Percentiles rank a stretch among this genome's conserved stretches.
These are phyloP conservation scores for Saccharomycopsis sp. DNA, from an alignment of 805 yeast genomes.

Conservation along the genomic window DNA sequence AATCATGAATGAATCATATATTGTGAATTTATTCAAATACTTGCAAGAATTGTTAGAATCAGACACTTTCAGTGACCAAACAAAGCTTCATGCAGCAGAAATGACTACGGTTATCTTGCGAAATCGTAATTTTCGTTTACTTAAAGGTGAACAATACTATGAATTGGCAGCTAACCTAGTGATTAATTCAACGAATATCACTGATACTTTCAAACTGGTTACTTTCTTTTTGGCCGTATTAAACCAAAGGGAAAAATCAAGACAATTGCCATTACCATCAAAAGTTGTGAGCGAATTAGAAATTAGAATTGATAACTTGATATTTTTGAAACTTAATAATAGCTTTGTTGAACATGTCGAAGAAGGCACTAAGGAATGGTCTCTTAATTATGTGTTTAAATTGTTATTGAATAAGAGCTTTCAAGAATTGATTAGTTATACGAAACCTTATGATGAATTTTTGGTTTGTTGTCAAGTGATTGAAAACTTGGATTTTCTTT, in stretches of 20 bases:
- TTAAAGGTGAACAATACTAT: too few species aligned
- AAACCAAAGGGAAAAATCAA: too few species aligned
- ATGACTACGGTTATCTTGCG: too few species aligned
- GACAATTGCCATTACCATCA: neutral
- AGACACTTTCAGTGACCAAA: neutral
- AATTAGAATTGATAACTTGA: conserved; percentile 8
- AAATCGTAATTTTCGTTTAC: too few species aligned
- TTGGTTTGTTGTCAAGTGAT: conserved; percentile 1
- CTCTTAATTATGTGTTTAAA: neutral
- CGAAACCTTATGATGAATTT: conserved; percentile 5
- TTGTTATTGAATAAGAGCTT: conserved; percentile 2
- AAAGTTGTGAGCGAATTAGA: neutral
- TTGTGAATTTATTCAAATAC: neutral
- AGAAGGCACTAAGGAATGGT: neutral
- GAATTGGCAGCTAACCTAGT: neutral
- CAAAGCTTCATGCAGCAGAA: neutral
- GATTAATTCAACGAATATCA: neutral
- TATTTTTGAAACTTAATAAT: neutral
- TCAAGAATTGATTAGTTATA: neutral
- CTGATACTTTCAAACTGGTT: neutral
- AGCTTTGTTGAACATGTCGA: neutral
- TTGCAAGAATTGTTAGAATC: neutral
- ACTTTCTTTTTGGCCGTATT: too few species aligned
- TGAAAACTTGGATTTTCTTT: conserved; percentile 4
- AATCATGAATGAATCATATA: too few species aligned